phyloP scores from a whole-genome alignment of 768 basidiomycete genomes.

The Strobilomyces dryophilus region DNA sequence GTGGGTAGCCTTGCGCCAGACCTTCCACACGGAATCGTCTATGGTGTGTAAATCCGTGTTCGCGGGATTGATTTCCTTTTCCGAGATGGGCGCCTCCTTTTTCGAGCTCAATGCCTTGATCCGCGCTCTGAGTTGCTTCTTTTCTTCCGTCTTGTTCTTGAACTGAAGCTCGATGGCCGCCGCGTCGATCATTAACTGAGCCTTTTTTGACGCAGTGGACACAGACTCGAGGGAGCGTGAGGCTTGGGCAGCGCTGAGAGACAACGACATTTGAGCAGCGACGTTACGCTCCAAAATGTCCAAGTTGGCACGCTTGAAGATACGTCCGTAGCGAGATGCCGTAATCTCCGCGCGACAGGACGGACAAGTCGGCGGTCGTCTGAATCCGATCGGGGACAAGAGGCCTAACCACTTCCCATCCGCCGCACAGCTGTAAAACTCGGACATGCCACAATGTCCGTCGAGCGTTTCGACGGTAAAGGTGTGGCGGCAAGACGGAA shows the following conservation, averaged over 20 bases:
- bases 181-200: constrained; percentile 1
- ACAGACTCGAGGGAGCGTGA: constrained; percentile 25
- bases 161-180: constrained; percentile 13
- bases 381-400: constrained; percentile 37
- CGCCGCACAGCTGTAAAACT: constrained; percentile 41
- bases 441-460: constrained; percentile 47
- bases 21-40: constrained; percentile 25
- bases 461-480: constrained; percentile 75
- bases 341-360: constrained; percentile 57
- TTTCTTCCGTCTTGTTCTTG: constrained; percentile 4
- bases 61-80: constrained; percentile 26
- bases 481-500: constrained; percentile 56
- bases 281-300: constrained; percentile 66
- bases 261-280: constrained; percentile 45
- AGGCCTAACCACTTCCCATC: constrained; percentile 44
- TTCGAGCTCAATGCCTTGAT: constrained; percentile 11
- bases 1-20: constrained; percentile 39
- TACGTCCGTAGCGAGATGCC: constrained; percentile 55
- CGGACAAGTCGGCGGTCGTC: constrained; percentile 52
- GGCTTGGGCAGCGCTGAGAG: constrained; percentile 32
- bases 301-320: constrained; percentile 57
- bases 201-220: constrained; percentile 21
- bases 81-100: constrained; percentile 21
- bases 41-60: constrained; percentile 28
- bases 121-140: constrained; percentile 8